These are phyloP conservation scores for Heracleum sosnowskyi DNA, from an alignment of 129 eudicot species.

Conservation along the genomic window DNA sequence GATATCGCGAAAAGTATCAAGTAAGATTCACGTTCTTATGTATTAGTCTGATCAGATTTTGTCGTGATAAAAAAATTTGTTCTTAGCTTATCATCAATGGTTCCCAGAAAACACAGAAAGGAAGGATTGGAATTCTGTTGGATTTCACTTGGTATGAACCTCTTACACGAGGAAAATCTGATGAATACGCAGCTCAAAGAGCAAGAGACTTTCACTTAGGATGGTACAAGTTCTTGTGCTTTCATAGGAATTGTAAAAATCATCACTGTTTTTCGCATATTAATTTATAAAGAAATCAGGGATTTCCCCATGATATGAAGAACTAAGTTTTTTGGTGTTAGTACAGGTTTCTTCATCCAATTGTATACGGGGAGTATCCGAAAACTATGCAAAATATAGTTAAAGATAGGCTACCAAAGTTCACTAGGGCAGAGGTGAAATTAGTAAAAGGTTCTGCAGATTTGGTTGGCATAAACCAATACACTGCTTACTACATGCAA, in stretches of 20 bases:
- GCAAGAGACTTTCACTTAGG: constrained; percentile 90
- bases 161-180: constrained; percentile 57
- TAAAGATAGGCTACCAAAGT: constrained; percentile 68
- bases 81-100: neutral
- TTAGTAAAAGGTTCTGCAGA: constrained; percentile 87
- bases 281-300: neutral
- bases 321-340: neutral
- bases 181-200: constrained; percentile 77
- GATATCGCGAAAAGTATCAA: constrained; percentile 74
- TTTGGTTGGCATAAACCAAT: constrained; percentile 80
- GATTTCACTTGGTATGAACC: constrained; percentile 97
- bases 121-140: constrained; percentile 72
- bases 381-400: constrained; percentile 78
- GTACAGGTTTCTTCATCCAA: constrained; percentile 79
- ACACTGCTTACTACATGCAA: constrained; percentile 79
- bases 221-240: constrained; percentile 39
- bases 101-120: constrained; percentile 59
- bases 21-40: constrained; percentile 20
- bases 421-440: constrained; percentile 49
- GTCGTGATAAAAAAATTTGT: neutral
- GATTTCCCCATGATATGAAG: neutral
- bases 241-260: neutral
- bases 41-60: neutral
- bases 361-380: constrained; percentile 86
- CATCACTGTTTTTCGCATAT: neutral